A percentile compares a stretch with the other conserved stretches of the same genome.
Conservation (phyloP, 768 basidiomycete species). For the Leccinellum rugosiceps region DNA sequence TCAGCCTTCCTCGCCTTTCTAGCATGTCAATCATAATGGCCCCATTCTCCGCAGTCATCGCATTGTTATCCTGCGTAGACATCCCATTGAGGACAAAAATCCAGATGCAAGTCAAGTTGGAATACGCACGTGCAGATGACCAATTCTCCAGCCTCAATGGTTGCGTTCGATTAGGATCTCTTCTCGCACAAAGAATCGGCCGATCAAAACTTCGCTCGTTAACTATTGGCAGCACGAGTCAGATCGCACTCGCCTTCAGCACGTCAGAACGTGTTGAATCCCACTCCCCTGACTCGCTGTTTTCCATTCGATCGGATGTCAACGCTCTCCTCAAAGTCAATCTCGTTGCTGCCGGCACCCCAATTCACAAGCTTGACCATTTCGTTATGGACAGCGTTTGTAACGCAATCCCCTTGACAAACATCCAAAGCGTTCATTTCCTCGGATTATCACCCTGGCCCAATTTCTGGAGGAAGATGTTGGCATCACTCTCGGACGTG, state of each 20-base stretch:
- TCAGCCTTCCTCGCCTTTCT: not conserved
- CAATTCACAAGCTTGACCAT: too few relatives aligned
- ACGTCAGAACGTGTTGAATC: not conserved
- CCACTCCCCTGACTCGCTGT: fast-evolving
- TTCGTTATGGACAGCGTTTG: not conserved
- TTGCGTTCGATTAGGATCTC: fast-evolving
- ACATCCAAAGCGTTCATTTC: not conserved
- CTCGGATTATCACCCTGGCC: too few relatives aligned
- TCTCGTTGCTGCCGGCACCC: too few relatives aligned
- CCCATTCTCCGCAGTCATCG: not conserved
- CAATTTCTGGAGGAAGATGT: too few relatives aligned
- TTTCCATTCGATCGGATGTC: not conserved
- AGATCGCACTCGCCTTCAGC: not conserved
- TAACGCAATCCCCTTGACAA: not conserved
- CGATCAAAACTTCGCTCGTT: not conserved
- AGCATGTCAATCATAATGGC: not conserved
- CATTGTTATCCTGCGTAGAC: not conserved
- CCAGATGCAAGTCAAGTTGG: not conserved
- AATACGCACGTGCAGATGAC: not conserved
- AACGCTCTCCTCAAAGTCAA: not conserved
- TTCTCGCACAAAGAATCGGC: not conserved
- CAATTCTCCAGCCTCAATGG: too few relatives aligned
- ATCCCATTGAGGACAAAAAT: not conserved
- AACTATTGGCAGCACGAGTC: not conserved
- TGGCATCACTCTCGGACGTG: too few relatives aligned